A percentile compares a stretch with the other conserved stretches of the same genome.
phyloP scores from a whole-genome alignment of 352 stramenopile genomes.

The Thraustotheca clavata region DNA sequence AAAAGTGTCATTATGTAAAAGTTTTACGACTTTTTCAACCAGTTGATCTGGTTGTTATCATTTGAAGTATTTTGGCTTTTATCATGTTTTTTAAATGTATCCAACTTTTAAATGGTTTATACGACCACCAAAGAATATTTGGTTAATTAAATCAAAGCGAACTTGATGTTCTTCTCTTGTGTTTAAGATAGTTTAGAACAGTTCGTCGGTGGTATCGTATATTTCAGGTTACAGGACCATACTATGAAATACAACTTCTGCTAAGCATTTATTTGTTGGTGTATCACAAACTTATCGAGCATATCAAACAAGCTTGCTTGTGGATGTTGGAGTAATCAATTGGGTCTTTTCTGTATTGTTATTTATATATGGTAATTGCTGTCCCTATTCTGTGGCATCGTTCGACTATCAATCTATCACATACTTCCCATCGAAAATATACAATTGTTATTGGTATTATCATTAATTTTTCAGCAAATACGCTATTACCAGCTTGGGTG shows the following conservation, averaged over 20 bases:
- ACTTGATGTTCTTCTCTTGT: not conserved
- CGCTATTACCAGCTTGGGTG: not conserved
- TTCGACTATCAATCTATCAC: not conserved
- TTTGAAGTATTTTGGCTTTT: too few relatives aligned
- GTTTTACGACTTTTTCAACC: not conserved
- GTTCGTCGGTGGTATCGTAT: not conserved
- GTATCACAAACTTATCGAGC: not conserved
- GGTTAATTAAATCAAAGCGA: not conserved
- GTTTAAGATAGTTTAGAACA: not conserved
- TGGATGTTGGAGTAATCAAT: not conserved
- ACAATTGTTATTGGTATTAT: not conserved
- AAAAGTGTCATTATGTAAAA: not conserved
- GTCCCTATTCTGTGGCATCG: not conserved
- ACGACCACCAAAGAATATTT: not conserved
- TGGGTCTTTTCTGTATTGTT: not conserved
- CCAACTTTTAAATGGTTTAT: not conserved
- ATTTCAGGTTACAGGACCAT: not conserved
- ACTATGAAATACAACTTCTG: not conserved
- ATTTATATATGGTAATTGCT: not conserved
- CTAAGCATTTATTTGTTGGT: not conserved
- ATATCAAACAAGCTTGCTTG: not conserved
- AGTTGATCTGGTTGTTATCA: not conserved
- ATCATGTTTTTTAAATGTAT: not conserved
- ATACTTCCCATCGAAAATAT: not conserved
- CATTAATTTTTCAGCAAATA: not conserved